A percentile compares a stretch with the other conserved stretches of the same genome.
Evolutionary conservation across 176 grass and related monocot genomes (phyloP).

Genomic region (maize (Zea mays)): Zm-B73-REFERENCE-NAM-5.0 NC_050105.1:85753001-85753500

Average conservation of each 20-base stretch:
- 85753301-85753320: constrained; percentile 30
- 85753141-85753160: neutral
- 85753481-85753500: constrained; percentile 20
- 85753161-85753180: neutral
- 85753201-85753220: constrained; percentile 37
- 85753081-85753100: neutral
- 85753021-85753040: neutral
- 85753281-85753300: constrained; percentile 33
- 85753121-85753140: constrained; percentile 33
- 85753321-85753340: no score
- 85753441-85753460: neutral
- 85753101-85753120: neutral
- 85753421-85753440: constrained; percentile 14
- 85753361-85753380: neutral
- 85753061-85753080: constrained; percentile 38
- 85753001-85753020: constrained; percentile 1
- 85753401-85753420: constrained; percentile 35
- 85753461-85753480: neutral
- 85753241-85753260: constrained; percentile 1
- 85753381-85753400: neutral
- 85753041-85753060: rapidly evolving
- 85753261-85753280: constrained; percentile 26
- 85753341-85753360: no score
- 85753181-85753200: neutral
- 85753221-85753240: neutral